A percentile compares a stretch with the other conserved stretches of the same genome.
phyloP scores from a whole-genome alignment of 192 early-diverging fungal genomes.

The Gaertneriomyces sp. region DNA sequence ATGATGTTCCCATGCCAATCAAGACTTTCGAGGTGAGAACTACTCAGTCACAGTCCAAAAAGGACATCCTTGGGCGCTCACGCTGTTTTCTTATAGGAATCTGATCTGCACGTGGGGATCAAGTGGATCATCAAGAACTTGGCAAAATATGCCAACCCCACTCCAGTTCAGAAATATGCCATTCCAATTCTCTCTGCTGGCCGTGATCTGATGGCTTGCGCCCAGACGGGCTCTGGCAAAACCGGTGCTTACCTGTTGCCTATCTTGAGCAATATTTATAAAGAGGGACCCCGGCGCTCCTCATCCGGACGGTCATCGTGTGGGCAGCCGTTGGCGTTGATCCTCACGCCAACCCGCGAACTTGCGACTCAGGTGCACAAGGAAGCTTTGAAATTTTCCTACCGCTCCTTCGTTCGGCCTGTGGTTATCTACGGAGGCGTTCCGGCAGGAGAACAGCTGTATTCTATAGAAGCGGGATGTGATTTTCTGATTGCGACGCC shows the following conservation, averaged over 20 bases:
- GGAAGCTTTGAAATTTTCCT: slow-evolving; percentile 69
- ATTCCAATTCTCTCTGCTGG: slow-evolving; percentile 59
- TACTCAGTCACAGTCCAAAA: neutral
- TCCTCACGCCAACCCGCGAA: slow-evolving; percentile 97
- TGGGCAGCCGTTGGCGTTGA: slow-evolving; percentile 89
- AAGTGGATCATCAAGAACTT: slow-evolving; percentile 81
- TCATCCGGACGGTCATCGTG: slow-evolving; percentile 59
- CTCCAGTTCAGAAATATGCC: slow-evolving; percentile 74
- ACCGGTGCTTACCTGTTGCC: slow-evolving; percentile 96
- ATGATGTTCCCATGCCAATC: slow-evolving; percentile 46
- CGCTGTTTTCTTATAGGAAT: slow-evolving; percentile 27
- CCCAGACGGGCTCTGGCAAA: slow-evolving; percentile 95
- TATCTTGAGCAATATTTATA: slow-evolving; percentile 81
- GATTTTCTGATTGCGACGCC: slow-evolving; percentile 92
- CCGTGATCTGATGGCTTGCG: slow-evolving; percentile 94
- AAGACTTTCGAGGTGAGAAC: slow-evolving; percentile 51
- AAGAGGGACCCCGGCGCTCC: slow-evolving; percentile 83
- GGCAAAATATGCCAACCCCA: slow-evolving; percentile 81
- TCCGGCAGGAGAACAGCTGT: slow-evolving; percentile 79
- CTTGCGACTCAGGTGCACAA: slow-evolving; percentile 94
- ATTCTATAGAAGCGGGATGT: slow-evolving; percentile 86
- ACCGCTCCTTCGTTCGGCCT: slow-evolving; percentile 80
- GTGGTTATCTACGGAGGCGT: slow-evolving; percentile 94
- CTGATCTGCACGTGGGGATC: slow-evolving; percentile 76
- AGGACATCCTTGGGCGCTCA: neutral